Conservation (phyloP, 2,329 filamentous ascomycete genomes). For the Clarireedia monteithiana region DNA sequence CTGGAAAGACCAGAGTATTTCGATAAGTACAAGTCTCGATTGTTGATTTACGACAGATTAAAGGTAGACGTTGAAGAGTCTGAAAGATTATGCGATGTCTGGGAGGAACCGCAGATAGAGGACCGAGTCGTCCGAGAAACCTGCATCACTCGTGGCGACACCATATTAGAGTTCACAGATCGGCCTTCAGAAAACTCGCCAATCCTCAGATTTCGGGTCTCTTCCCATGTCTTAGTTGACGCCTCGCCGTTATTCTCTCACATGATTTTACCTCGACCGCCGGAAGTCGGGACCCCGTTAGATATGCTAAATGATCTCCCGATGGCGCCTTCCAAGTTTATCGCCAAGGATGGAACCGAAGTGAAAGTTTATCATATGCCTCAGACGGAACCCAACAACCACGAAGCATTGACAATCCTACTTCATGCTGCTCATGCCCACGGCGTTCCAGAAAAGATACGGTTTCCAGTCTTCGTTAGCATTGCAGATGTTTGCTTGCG, state of each 20-base stretch:
- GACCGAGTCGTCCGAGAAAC: slow-evolving; percentile 36
- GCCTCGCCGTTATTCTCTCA: slow-evolving; percentile 44
- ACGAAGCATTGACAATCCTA: slow-evolving; percentile 37
- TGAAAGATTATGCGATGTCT: slow-evolving; percentile 34
- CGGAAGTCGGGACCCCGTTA: slow-evolving; percentile 9
- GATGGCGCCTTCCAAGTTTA: slow-evolving; percentile 29
- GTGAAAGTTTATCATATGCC: slow-evolving; percentile 45
- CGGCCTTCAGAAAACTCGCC: slow-evolving; percentile 31
- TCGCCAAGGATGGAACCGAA: slow-evolving; percentile 37
- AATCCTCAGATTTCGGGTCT: slow-evolving; percentile 42
- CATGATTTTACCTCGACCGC: slow-evolving; percentile 33
- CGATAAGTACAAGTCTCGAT: slow-evolving; percentile 39
- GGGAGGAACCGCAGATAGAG: slow-evolving; percentile 35
- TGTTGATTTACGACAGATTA: slow-evolving; percentile 39
- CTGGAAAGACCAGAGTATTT: slow-evolving; percentile 39
- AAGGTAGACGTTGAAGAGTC: slow-evolving; percentile 36
- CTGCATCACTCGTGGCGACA: slow-evolving; percentile 40
- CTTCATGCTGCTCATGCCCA: slow-evolving; percentile 46
- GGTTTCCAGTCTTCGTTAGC: slow-evolving; percentile 43
- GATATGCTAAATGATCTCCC: slow-evolving; percentile 20
- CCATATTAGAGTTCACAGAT: slow-evolving; percentile 45
- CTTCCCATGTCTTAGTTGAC: slow-evolving; percentile 42
- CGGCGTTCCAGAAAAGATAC: slow-evolving; percentile 38
- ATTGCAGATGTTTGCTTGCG: slow-evolving; percentile 43
- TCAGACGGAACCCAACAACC: slow-evolving; percentile 38